These are phyloP conservation scores for Afroboletus lepidellus DNA, from an alignment of 1,284 basidiomycete genomes.

Conservation along the genomic window DNA sequence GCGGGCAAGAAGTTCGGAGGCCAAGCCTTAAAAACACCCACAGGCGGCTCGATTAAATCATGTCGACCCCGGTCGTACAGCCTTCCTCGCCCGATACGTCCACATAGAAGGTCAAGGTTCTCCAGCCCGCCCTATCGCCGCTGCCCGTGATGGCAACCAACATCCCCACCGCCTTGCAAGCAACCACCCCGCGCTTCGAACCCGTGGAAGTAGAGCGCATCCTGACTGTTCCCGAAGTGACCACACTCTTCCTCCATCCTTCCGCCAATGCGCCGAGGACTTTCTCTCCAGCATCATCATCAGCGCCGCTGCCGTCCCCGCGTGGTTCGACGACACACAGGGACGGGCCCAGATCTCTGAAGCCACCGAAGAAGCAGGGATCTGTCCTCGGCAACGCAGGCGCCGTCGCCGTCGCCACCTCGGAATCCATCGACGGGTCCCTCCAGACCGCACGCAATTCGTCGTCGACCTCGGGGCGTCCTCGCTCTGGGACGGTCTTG, in stretches of 20 bases:
- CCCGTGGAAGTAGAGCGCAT: conserved; percentile 74
- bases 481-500: conserved; percentile 58
- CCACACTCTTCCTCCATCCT: conserved; percentile 84
- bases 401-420: conserved; percentile 66
- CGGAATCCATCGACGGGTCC: conserved; percentile 46
- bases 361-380: conserved; percentile 79
- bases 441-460: conserved; percentile 63
- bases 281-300: conserved; percentile 85
- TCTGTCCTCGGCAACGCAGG: conserved; percentile 85
- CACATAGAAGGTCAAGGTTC: conserved; percentile 84
- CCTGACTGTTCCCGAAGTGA: conserved; percentile 83
- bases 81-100: conserved; percentile 72
- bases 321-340: conserved; percentile 72
- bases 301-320: conserved; percentile 83
- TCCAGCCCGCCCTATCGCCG: conserved; percentile 70
- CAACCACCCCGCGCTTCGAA: conserved; percentile 77
- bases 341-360: conserved; percentile 68
- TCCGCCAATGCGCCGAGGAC: conserved; percentile 87
- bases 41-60: too few relatives aligned
- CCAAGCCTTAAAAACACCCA: too few relatives aligned
- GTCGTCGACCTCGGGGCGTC: conserved; percentile 73
- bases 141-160: conserved; percentile 49
- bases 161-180: conserved; percentile 68
- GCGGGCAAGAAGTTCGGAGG: too few relatives aligned
- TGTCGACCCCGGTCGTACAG: conserved; percentile 69